phyloP scores from a whole-genome alignment of 2,329 filamentous ascomycete species.

The Monilinia vaccinii-corymbosi region DNA sequence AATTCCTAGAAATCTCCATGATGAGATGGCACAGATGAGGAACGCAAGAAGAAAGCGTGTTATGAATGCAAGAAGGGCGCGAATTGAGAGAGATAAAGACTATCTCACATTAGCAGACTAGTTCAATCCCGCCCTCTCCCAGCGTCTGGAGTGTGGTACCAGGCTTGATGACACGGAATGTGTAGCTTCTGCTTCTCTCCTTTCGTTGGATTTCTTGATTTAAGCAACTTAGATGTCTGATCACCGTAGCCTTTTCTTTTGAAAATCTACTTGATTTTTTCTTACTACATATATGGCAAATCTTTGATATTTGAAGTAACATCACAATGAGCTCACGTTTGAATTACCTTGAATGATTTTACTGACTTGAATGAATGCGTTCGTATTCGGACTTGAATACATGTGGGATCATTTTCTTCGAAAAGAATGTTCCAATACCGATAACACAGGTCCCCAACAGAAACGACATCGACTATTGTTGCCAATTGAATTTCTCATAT shows the following conservation, averaged over 20 bases:
- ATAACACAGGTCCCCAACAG: too few relatives aligned
- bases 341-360: too few relatives aligned
- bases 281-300: neutral
- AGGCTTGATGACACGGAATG: neutral
- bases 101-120: neutral
- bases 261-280: neutral
- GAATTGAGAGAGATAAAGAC: neutral
- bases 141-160: neutral
- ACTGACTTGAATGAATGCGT: too few relatives aligned
- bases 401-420: too few relatives aligned
- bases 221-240: neutral
- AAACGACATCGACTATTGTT: neutral
- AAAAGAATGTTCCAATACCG: too few relatives aligned
- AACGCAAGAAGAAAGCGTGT: neutral
- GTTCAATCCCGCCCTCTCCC: neutral
- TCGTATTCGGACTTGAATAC: too few relatives aligned
- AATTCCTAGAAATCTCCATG: neutral
- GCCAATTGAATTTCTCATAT: neutral
- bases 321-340: neutral
- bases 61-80: neutral
- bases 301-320: neutral
- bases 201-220: neutral
- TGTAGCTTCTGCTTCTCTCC: neutral
- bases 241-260: neutral
- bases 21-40: constrained; percentile 6